phyloP scores from a whole-genome alignment of 2,329 filamentous ascomycete species.

The Alternaria viburni region DNA sequence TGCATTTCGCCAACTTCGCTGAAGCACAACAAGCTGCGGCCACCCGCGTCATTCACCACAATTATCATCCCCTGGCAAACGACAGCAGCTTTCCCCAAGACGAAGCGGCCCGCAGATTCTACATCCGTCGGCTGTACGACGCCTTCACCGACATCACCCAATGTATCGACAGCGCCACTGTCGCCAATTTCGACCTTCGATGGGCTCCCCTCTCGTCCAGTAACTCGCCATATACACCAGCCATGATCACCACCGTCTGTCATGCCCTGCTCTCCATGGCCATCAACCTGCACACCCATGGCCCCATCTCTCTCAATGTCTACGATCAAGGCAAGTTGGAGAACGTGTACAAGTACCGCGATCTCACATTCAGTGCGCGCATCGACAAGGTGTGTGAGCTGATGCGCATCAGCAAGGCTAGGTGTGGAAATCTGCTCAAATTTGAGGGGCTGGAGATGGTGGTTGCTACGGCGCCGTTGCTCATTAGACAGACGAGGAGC shows the following conservation, averaged over 20 bases:
- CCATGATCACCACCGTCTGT: background rate
- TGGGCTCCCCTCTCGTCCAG: background rate
- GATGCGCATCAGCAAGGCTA: slow-evolving; percentile 2
- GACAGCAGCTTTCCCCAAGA: slow-evolving; percentile 2
- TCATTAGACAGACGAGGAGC: background rate
- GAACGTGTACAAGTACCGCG: background rate
- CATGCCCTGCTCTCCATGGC: slow-evolving; percentile 3
- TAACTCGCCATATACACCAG: background rate
- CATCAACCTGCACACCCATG: background rate
- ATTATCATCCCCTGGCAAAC: background rate
- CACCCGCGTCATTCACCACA: background rate
- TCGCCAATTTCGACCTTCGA: background rate
- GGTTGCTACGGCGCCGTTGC: background rate
- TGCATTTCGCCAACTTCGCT: background rate
- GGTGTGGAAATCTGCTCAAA: background rate
- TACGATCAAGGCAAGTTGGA: background rate
- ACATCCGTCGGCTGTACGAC: background rate
- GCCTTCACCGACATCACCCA: slow-evolving; percentile 4
- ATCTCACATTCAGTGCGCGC: background rate
- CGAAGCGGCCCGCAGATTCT: background rate
- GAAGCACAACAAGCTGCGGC: background rate
- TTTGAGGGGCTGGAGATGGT: slow-evolving; percentile 3
- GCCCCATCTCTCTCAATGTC: slow-evolving; percentile 3
- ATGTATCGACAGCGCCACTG: slow-evolving; percentile 2
- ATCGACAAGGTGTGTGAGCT: slow-evolving; percentile 3